These are phyloP conservation scores for Athelia psychrophila DNA, from an alignment of 1,284 basidiomycete genomes.

Conservation along the genomic window DNA sequence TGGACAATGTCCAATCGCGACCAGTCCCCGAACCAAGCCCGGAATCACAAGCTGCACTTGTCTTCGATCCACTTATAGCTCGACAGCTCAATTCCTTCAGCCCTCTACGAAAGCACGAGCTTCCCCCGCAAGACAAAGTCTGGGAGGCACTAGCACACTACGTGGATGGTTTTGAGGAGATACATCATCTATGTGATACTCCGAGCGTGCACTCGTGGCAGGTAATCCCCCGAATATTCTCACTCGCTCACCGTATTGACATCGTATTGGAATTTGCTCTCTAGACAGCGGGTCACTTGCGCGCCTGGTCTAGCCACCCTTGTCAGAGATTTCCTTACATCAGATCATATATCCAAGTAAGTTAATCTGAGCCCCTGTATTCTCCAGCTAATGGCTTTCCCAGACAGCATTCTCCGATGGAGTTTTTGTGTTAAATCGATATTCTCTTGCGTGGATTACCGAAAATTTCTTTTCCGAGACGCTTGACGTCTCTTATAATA, in stretches of 20 bases:
- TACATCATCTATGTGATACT: conserved; percentile 42
- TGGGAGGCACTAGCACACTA: conserved; percentile 52
- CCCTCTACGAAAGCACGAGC: conserved; percentile 61
- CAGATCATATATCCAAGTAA: conserved; percentile 60
- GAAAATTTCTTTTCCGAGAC: conserved; percentile 69
- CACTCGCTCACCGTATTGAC: background rate
- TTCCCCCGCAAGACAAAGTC: conserved; percentile 47
- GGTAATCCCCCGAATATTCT: conserved; percentile 32
- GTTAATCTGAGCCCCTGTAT: conserved; percentile 11
- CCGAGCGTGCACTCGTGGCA: conserved; percentile 57
- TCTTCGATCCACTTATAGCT: conserved; percentile 71
- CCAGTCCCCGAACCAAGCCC: conserved; percentile 34
- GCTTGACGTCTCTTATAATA: conserved; percentile 48
- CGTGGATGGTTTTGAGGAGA: conserved; percentile 56
- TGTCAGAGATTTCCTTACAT: conserved; percentile 48
- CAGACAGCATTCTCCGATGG: conserved; percentile 64
- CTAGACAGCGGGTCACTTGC: conserved; percentile 51
- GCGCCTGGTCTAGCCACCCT: conserved; percentile 40
- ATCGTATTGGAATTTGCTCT: conserved; percentile 1
- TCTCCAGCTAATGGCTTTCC: background rate
- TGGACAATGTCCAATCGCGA: conserved; percentile 37
- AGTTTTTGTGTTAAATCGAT: conserved; percentile 48
- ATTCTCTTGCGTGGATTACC: conserved; percentile 51
- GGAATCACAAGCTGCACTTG: conserved; percentile 48
- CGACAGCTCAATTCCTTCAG: conserved; percentile 71